A percentile compares a stretch with the other conserved stretches of the same genome.
phyloP scores from a whole-genome alignment of 1,139 yeast species.

The Protomyces pachydermus region DNA sequence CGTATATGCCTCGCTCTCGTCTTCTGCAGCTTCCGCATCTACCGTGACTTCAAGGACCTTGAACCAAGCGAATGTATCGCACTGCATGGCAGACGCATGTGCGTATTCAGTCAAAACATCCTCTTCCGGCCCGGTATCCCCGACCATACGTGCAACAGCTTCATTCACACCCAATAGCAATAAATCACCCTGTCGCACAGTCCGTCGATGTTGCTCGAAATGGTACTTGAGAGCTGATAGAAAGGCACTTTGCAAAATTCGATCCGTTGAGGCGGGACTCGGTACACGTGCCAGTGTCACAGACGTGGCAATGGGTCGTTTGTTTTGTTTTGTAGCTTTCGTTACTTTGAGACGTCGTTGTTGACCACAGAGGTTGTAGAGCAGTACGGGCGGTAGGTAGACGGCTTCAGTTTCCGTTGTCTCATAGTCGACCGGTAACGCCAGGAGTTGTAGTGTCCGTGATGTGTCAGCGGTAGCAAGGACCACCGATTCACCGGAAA shows the following conservation, averaged over 20 bases:
- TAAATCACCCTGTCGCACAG: conserved; percentile 58
- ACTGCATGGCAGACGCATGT: conserved; percentile 45
- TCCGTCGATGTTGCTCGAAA: conserved; percentile 56
- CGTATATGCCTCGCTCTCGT: conserved; percentile 8
- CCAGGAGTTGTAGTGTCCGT: background rate
- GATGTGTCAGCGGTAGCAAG: background rate
- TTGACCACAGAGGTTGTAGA: conserved; percentile 47
- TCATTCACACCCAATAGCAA: conserved; percentile 78
- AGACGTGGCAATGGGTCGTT: conserved; percentile 31
- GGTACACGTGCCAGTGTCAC: conserved; percentile 65
- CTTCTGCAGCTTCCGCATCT: conserved; percentile 35
- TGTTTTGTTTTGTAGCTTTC: conserved; percentile 26
- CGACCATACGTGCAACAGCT: conserved; percentile 56
- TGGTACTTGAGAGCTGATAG: conserved; percentile 57
- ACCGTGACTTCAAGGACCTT: conserved; percentile 50
- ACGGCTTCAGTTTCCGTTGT: conserved; percentile 38
- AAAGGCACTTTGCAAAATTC: conserved; percentile 60
- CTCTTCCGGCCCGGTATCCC: conserved; percentile 41
- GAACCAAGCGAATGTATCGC: conserved; percentile 85
- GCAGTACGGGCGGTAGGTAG: conserved; percentile 62
- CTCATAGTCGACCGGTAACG: conserved; percentile 7
- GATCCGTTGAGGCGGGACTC: conserved; percentile 66
- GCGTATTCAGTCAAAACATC: conserved; percentile 31
- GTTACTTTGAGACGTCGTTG: conserved; percentile 38
- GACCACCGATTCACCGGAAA: conserved; percentile 4